Evolutionary conservation across 805 yeast genomes (phyloP).

Genomic region (Kodamaea laetipori): DNA sequence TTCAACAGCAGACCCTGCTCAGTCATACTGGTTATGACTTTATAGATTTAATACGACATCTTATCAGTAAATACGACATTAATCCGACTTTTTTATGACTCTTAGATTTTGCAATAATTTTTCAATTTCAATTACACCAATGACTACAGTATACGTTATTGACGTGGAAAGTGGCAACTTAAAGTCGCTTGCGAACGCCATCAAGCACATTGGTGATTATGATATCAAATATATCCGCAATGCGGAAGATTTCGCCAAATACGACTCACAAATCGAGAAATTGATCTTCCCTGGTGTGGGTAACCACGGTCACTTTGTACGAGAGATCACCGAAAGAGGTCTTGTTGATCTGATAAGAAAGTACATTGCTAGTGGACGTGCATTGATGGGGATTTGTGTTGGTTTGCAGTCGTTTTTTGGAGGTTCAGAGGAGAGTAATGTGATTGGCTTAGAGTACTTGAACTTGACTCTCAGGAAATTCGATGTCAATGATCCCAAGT

Average conservation of each 20-base stretch:
- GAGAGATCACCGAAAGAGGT: conserved; percentile 59
- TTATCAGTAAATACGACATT: conserved; percentile 6
- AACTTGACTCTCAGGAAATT: conserved; percentile 57
- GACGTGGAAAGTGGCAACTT: conserved; percentile 95
- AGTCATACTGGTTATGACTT: conserved; percentile 2
- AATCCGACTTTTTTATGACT: background rate
- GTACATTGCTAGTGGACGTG: conserved; percentile 76
- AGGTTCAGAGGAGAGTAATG: conserved; percentile 70
- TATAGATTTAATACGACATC: conserved; percentile 1
- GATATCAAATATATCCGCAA: conserved; percentile 60
- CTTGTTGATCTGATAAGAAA: conserved; percentile 65
- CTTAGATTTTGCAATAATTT: conserved; percentile 3
- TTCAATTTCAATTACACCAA: background rate
- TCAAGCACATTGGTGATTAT: conserved; percentile 70
- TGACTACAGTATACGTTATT: conserved; percentile 59
- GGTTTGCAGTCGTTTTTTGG: conserved; percentile 86
- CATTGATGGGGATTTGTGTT: conserved; percentile 96
- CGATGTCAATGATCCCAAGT: conserved; percentile 37
- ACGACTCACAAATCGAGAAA: conserved; percentile 48
- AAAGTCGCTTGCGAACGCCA: conserved; percentile 85
- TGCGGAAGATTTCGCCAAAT: conserved; percentile 52
- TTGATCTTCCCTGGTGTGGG: conserved; percentile 96
- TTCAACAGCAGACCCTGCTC: no score
- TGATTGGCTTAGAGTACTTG: conserved; percentile 50
- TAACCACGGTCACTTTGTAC: conserved; percentile 91